Evolutionary conservation across 73 alveolate species (phyloP).

Genomic region (Paramecium biaurelia): DNA sequence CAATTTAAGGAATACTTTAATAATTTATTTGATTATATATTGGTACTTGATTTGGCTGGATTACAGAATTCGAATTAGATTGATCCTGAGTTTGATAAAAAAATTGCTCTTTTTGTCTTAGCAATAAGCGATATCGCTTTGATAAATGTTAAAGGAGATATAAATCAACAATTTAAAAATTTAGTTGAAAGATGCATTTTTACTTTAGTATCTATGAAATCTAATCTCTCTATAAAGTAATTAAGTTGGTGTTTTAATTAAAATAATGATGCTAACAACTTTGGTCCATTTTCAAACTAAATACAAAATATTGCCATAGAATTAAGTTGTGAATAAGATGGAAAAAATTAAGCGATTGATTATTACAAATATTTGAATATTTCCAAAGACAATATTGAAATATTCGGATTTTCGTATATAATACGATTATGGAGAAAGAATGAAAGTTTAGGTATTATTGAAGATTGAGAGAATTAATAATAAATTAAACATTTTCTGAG

Average conservation of each 20-base stretch:
- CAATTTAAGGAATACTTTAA: neutral
- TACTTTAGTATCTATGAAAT: neutral
- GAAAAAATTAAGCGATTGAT: too few relatives aligned
- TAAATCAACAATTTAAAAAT: neutral
- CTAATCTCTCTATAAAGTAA: neutral
- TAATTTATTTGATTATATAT: neutral
- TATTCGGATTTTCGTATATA: neutral
- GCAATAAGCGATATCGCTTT: conserved; percentile 32
- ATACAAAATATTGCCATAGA: neutral
- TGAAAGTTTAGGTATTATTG: neutral
- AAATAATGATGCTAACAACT: neutral
- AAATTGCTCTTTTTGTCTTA: conserved; percentile 44
- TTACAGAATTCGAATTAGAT: neutral
- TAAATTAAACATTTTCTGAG: neutral
- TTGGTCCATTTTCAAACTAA: neutral
- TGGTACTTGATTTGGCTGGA: conserved; percentile 62
- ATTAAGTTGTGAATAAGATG: neutral
- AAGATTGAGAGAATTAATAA: neutral
- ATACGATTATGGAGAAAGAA: neutral
- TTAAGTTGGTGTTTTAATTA: neutral
- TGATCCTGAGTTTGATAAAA: conserved; percentile 29
- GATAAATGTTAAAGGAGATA: conserved; percentile 62
- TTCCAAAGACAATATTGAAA: neutral
- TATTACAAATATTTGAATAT: neutral
- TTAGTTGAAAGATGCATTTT: neutral